Evolutionary conservation across 2,329 filamentous ascomycete genomes (phyloP).

Genomic region (Colletotrichum lindemuthianum): DNA sequence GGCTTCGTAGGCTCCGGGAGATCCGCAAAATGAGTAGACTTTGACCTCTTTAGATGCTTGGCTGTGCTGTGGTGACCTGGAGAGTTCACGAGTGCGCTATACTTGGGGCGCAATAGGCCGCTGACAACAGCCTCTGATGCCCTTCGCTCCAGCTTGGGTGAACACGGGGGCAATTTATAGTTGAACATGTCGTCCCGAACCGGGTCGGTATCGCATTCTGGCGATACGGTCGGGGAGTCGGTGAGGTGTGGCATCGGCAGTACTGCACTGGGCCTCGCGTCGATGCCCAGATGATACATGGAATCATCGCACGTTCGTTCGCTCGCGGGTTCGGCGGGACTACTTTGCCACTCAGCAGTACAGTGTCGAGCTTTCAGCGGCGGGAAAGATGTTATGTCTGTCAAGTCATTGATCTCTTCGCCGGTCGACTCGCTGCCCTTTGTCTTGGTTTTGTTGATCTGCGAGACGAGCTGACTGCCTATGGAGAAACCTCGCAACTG

Average conservation of each 20-base stretch:
- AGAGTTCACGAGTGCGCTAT: not conserved
- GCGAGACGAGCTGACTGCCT: not conserved
- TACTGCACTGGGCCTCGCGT: constrained; percentile 41
- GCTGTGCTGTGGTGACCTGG: not conserved
- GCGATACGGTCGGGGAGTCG: not conserved
- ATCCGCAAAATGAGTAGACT: constrained; percentile 6
- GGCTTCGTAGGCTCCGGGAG: not conserved
- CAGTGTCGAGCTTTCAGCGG: constrained; percentile 44
- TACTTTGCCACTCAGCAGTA: constrained; percentile 46
- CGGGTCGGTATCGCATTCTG: not conserved
- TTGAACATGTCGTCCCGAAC: constrained; percentile 27
- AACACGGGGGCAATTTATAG: constrained; percentile 9
- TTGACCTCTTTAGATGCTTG: not conserved
- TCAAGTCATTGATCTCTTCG: not conserved
- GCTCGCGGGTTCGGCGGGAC: constrained; percentile 32
- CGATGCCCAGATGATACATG: constrained; percentile 44
- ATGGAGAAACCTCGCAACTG: constrained; percentile 1
- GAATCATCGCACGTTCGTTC: constrained; percentile 24
- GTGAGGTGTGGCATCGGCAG: not conserved
- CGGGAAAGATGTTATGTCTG: constrained; percentile 47
- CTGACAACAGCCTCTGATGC: constrained; percentile 1
- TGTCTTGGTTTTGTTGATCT: not conserved
- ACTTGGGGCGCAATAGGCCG: not conserved
- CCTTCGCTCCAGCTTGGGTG: not conserved
- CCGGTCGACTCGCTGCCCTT: not conserved